Evolutionary conservation across 768 basidiomycete species (phyloP), one percentile per base, ranked within the genome.

Genomic region (Mycena filopes): DNA sequence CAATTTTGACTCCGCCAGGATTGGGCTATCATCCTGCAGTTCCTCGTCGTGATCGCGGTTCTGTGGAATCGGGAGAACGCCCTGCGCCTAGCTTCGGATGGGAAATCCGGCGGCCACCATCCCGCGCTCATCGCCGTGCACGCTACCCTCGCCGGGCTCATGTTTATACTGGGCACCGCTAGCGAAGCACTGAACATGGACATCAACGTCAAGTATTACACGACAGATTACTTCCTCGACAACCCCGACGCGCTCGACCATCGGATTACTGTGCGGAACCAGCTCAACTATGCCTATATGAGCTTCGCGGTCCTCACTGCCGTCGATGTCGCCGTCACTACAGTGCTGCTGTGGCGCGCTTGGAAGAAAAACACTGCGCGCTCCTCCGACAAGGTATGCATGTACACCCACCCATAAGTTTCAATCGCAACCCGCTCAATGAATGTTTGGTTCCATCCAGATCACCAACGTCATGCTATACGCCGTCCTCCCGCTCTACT

Each of bases 161-260:
- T 40, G 23, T 70, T 66, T 26, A 36, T 45, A 23, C 53, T 70
- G 7, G 65, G 65, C 23, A 70, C 65, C 6, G 68, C 68, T 12
- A 25, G 56, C 21, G 60, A 62, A n/a, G 65, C 45, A 28, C 42
- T 33, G n/a, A 16, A 20, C 31, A 41, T 70, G 38, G 65, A 63
- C 26, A 56, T 57, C 46, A 60, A 41, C 26, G 65, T 63, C 2
- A 40, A 55, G 31, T 58, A n/a, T 20, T 56, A 43, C 33, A 47
- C 12, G 13, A 20, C 38, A 12, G 40, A 54, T 9, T 6, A 25
- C 11, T 25, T 40, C 21, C 15, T 28, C 11, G 25, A 23, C 13
- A 31, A 5, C 3, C 1, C 16, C 3, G n/a, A 10, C n/a, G 25
- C 20, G 2, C 25, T 48, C 12, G 0, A 41, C 7, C 65, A 61